Conservation (phyloP, 768 basidiomycete species). For the Naganishia vishniacii region DNA sequence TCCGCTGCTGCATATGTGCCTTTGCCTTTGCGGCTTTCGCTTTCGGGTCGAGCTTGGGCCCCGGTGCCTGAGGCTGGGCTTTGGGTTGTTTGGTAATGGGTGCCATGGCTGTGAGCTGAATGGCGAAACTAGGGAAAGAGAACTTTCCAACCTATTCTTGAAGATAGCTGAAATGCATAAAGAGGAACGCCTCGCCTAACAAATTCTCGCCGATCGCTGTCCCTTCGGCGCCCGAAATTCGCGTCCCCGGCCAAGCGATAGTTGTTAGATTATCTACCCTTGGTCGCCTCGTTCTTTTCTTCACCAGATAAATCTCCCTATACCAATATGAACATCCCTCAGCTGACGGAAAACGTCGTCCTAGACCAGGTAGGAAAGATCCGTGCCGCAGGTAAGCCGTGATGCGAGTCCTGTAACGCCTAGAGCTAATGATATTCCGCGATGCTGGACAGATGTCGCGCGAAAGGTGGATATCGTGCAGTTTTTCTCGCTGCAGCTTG, state of each 20-base stretch:
- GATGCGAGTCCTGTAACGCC: too few relatives aligned
- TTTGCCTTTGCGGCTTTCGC: slow-evolving; percentile 21
- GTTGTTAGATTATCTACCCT: not conserved
- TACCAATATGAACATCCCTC: slow-evolving; percentile 11
- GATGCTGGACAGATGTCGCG: not conserved
- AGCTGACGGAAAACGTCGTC: slow-evolving; percentile 4
- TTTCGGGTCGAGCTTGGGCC: slow-evolving; percentile 5
- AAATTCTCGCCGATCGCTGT: slow-evolving; percentile 2
- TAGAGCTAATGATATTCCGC: too few relatives aligned
- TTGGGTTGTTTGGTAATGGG: slow-evolving; percentile 3
- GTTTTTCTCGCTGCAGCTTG: slow-evolving; percentile 40
- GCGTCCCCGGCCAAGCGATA: not conserved
- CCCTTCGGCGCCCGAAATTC: not conserved
- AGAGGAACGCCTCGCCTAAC: not conserved
- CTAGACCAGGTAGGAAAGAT: slow-evolving; percentile 1
- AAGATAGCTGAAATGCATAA: not conserved
- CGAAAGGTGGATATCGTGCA: slow-evolving; percentile 45
- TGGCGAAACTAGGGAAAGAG: too few relatives aligned
- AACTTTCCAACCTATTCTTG: not conserved
- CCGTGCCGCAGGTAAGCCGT: not conserved
- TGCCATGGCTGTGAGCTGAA: slow-evolving; percentile 6
- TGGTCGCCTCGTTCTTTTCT: not conserved
- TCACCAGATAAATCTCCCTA: not conserved
- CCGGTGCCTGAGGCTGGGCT: not conserved
- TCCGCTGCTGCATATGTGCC: slow-evolving; percentile 24